These are phyloP conservation scores for Pleurotus sapidus DNA, from an alignment of 768 basidiomycete genomes.

Conservation along the genomic window DNA sequence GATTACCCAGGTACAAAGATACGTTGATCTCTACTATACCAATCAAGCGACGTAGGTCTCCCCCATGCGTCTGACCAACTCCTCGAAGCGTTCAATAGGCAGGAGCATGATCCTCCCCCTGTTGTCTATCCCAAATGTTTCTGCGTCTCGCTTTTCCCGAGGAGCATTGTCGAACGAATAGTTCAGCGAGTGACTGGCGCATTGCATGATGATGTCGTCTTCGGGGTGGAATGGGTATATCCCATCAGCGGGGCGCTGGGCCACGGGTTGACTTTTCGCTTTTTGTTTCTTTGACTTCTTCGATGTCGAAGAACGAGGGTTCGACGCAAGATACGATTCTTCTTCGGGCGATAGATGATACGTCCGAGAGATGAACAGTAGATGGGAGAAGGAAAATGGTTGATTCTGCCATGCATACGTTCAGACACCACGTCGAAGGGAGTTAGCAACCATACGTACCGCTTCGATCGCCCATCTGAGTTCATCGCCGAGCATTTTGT, in stretches of 20 bases:
- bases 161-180: constrained; percentile 50
- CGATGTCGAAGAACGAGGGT: constrained; percentile 25
- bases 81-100: constrained; percentile 36
- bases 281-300: constrained; percentile 34
- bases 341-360: constrained; percentile 75
- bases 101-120: constrained; percentile 67
- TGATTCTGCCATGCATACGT: constrained; percentile 35
- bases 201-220: constrained; percentile 69
- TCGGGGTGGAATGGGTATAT: constrained; percentile 84
- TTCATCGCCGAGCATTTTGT: constrained; percentile 83
- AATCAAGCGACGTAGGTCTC: constrained; percentile 26
- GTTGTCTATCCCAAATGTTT: constrained; percentile 71
- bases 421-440: constrained; percentile 2
- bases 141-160: constrained; percentile 51
- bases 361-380: constrained; percentile 72
- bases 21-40: too few species aligned
- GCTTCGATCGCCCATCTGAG: constrained; percentile 68
- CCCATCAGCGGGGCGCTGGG: constrained; percentile 38
- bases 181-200: constrained; percentile 48
- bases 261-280: constrained; percentile 22
- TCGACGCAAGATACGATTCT: constrained; percentile 49
- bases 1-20: too few species aligned
- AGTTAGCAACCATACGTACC: constrained; percentile 35
- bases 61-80: constrained; percentile 35
- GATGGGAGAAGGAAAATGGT: constrained; percentile 71